A percentile compares a stretch with the other conserved stretches of the same genome.
These are phyloP conservation scores for Furcasterigmium sp. DNA, from an alignment of 2,329 filamentous ascomycete genomes.

Conservation along the genomic window DNA sequence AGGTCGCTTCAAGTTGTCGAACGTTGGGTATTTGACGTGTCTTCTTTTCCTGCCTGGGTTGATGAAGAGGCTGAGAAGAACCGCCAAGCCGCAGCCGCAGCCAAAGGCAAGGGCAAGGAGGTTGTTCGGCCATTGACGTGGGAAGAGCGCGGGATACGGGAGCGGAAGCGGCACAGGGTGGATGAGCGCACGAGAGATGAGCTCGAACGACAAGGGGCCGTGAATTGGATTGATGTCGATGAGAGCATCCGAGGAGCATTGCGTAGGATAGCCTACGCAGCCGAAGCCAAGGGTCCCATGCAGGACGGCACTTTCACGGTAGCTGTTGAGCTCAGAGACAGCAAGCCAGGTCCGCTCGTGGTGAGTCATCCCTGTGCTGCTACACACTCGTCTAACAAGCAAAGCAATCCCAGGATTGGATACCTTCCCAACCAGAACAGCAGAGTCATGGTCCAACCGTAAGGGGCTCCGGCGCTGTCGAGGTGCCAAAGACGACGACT, in stretches of 20 bases:
- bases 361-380: conserved; percentile 6
- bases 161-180: conserved; percentile 12
- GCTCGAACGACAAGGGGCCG: conserved; percentile 15
- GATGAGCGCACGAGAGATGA: conserved; percentile 16
- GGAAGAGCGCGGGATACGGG: conserved; percentile 6
- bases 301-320: conserved; percentile 70
- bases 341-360: conserved; percentile 24
- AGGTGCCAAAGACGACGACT: conserved; percentile 30
- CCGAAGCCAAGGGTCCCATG: conserved; percentile 49
- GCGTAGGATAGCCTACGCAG: conserved; percentile 54
- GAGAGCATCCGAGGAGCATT: conserved; percentile 69
- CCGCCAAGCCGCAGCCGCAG: conserved; percentile 16
- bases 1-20: conserved; percentile 41
- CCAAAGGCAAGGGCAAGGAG: background rate
- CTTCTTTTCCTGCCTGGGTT: conserved; percentile 42
- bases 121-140: background rate
- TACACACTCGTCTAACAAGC: conserved; percentile 1
- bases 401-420: conserved; percentile 56
- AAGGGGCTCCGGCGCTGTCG: conserved; percentile 24
- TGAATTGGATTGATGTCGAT: conserved; percentile 58
- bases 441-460: conserved; percentile 29
- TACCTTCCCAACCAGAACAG: conserved; percentile 46
- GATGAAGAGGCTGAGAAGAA: background rate
- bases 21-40: conserved; percentile 57
- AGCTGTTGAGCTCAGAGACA: conserved; percentile 66